Evolutionary conservation across 306 rosid genomes (phyloP), one percentile per base, ranked within the genome.

Genomic region (Corylus americana): DNA sequence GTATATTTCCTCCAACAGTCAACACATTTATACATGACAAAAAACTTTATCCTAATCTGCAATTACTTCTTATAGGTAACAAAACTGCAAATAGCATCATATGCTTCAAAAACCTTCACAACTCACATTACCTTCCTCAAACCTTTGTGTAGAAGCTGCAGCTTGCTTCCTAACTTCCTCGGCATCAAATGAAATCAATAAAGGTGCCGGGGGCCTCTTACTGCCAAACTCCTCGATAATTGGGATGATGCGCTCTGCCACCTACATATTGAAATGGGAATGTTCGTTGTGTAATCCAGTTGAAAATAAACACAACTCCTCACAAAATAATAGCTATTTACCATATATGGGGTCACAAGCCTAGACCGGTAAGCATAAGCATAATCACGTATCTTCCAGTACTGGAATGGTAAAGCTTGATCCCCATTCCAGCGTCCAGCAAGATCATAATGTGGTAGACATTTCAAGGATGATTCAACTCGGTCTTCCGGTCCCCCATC

Each of bases 371-470:
- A 92, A 81, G 97, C 97, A 86, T 91, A 63, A 78, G 97, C 98
- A 83, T 92, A 92, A 78, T 94, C 98, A 51, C 97, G 92, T 64
- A 94, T 94, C 86, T 92, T 92, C 98, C 98, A 91, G 81, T 94
- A 94, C 68, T 84, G 86, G 79, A 92, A 94, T 63, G 91, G 75
- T 11, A 76, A 39, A 59, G 80, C 62, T n/a, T 74, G 67, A 67
- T 79, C 86, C 59, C 81, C 87, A 45, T 66, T 77, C 90, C 86
- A 76, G 47, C 12, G 77, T 54, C 81, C 75, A 80, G 90, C 75
- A 80, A 89, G 91, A 80, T 91, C 93, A 88, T 94, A 87, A 47
- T 71, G 87, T 8, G 90, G 97, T 83, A 94, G 97, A 84, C 97
- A 94, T 76, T 84, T 84, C 84, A 90, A 85, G 63, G 97, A 95